Evolutionary conservation across 2,329 filamentous ascomycete species (phyloP), one percentile per base, ranked within the genome.

Genomic region (Aureobasidium vineae): DNA sequence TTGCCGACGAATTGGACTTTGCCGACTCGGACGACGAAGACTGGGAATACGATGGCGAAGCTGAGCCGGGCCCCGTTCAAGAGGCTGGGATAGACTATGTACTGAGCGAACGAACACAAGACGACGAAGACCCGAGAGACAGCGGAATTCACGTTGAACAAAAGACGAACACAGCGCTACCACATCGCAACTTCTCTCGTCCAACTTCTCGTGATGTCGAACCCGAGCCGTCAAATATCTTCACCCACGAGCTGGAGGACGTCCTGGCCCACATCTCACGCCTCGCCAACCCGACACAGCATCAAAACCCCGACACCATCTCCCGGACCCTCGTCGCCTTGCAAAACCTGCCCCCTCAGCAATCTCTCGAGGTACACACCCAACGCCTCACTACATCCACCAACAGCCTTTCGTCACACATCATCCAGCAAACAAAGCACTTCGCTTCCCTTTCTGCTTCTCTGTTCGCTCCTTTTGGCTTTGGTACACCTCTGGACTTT

Each of bases 1-100:
- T 95, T 57, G 91, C 91, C 1, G 91, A 94, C 76, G 91, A 95
- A 77, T 80, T 95, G 56, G 91, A 89, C 1, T 90, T 90, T 73
- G 87, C 88, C 4, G 86, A 85, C 50, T 87, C 86, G 19, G 70
- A 71, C n/a, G 68, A 69, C 7, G 70, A 70, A 4, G 68, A 68
- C 15, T 70, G 74, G 49, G 61, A 64, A 26, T 41, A 54, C n/a
- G 47, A 54, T 31, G 67, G 21, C n/a, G 60, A 67, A 11, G 63
- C 45, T 16, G 67, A 65, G 38, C 26, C 59, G 5, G 57, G 26
- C 5, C 2, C 38, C 11, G 16, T 21, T 10, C 45, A 40, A 43
- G 31, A 36, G 11, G 15, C 38, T 36, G 61, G 38, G 16, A 61
- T 19, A 23, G 57, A 50, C 6, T 26, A 50, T 31, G 74, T 66